These are phyloP conservation scores for Phellopilus nigrolimitatus DNA, from an alignment of 1,284 basidiomycete species.

Conservation along the genomic window DNA sequence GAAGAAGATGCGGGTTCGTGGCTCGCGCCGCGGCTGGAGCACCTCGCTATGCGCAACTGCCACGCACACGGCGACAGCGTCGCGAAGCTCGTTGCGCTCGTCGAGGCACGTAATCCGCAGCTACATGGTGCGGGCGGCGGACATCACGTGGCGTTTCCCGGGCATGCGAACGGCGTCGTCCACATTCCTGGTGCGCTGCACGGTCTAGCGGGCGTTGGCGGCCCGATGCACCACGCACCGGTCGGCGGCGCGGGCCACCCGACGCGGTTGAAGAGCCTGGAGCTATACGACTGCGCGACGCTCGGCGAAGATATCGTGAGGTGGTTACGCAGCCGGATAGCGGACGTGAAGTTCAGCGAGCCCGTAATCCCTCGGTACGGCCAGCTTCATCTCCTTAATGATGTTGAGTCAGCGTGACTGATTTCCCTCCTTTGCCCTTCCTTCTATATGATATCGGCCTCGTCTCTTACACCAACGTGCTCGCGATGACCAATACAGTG, in stretches of 20 bases:
- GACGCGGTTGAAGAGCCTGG: constrained; percentile 44
- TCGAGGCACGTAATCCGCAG: constrained; percentile 60
- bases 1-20: constrained; percentile 44
- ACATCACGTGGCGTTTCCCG: background rate
- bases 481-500: background rate
- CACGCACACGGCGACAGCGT: constrained; percentile 28
- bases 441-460: too few species aligned
- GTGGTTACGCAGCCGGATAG: constrained; percentile 57
- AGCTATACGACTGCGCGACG: constrained; percentile 58
- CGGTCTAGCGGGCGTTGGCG: too few species aligned
- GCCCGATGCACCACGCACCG: constrained; percentile 19
- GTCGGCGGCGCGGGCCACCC: background rate
- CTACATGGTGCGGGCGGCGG: background rate
- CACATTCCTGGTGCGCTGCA: constrained; percentile 10
- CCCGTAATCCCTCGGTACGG: constrained; percentile 25
- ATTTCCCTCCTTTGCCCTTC: background rate
- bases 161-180: background rate
- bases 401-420: background rate
- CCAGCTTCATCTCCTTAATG: background rate
- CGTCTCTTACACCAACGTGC: too few species aligned
- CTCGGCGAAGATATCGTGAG: constrained; percentile 59
- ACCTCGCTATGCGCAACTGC: constrained; percentile 55
- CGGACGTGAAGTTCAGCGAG: constrained; percentile 56
- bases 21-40: constrained; percentile 54
- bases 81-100: constrained; percentile 58